Evolutionary conservation across 805 yeast species (phyloP).

Genomic region (Suhomyces kilbournensis): DNA sequence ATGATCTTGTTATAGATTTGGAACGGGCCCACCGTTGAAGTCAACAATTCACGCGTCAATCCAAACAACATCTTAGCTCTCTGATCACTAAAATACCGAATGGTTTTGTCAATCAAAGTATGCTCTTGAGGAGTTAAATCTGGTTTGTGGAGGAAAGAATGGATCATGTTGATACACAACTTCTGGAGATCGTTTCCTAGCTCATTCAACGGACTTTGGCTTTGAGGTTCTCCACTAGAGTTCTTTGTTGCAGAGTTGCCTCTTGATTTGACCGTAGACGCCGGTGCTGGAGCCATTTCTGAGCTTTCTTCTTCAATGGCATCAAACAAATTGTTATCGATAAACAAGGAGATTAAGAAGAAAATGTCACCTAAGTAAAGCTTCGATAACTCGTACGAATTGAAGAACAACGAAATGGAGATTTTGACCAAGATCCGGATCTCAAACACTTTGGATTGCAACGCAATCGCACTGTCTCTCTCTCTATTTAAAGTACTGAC

Average conservation of each 20-base stretch:
- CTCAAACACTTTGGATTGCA: slow-evolving; percentile 61
- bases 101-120: slow-evolving; percentile 44
- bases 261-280: background rate
- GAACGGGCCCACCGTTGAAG: slow-evolving; percentile 27
- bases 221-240: background rate
- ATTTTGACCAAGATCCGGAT: slow-evolving; percentile 64
- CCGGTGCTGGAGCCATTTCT: background rate
- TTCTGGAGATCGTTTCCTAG: slow-evolving; percentile 62
- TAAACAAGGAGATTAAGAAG: slow-evolving; percentile 60
- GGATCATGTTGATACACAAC: slow-evolving; percentile 63
- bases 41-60: slow-evolving; percentile 48
- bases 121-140: slow-evolving; percentile 40
- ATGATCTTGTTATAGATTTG: slow-evolving; percentile 40
- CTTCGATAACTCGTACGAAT: slow-evolving; percentile 58
- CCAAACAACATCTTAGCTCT: slow-evolving; percentile 70
- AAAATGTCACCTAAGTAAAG: slow-evolving; percentile 69
- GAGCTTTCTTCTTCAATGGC: background rate
- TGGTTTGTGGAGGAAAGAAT: slow-evolving; percentile 61
- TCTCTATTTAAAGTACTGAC: slow-evolving; percentile 48
- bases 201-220: slow-evolving; percentile 38
- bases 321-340: slow-evolving; percentile 32
- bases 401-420: slow-evolving; percentile 65
- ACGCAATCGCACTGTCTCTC: slow-evolving; percentile 35
- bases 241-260: background rate
- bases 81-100: slow-evolving; percentile 53